Evolutionary conservation across 495 filamentous ascomycete genomes (phyloP), one percentile per base, ranked within the genome.

Genomic region (Annulohypoxylon moriforme): DNA sequence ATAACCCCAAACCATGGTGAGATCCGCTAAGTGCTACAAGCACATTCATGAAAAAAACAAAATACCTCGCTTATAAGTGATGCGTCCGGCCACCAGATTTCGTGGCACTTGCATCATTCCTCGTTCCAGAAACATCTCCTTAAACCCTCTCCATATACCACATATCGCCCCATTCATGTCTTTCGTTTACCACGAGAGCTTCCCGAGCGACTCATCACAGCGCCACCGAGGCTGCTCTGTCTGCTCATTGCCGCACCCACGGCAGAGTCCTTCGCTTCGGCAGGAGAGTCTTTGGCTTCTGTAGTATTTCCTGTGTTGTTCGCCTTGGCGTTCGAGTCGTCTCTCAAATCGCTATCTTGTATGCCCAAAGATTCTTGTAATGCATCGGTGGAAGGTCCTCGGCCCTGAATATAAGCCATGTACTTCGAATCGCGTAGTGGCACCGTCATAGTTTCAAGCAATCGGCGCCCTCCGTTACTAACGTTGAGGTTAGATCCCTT

Each of bases 221-320:
- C 81, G 34, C 85, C 81, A 34, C 83, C 84, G 0, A 82, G 77
- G 47, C 84, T 86, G 40, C 78, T 82, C 71, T 85, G 83, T 22
- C 84, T 76, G 66, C 83, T 85, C 84, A 87, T 86, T 16, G 83
- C 72, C 29, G 80, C 77, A 1, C 81, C 83, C 4, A 78, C 79
- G 6, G 75, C 42, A 7, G 72, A 33, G 64, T 83, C 84, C 81
- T 85, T 85, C 24, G 82, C 68, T 38, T 75, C 7, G 76, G 80
- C 79, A 3, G 77, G 63, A 14, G 72, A 50, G 33, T 70, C 70
- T 44, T 75, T 69, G 20, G 67, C 46, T 7, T 34, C 60, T n/a
- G 55, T 50, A 24, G 29, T 55, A 18, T 60, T 62, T 14, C 50
- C 53, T 11, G 33, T 56, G 29, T 60, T 64, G 3, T 71, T 68